phyloP scores from a whole-genome alignment of 208 protist genomes.

The Trypanosoma boissoni region DNA sequence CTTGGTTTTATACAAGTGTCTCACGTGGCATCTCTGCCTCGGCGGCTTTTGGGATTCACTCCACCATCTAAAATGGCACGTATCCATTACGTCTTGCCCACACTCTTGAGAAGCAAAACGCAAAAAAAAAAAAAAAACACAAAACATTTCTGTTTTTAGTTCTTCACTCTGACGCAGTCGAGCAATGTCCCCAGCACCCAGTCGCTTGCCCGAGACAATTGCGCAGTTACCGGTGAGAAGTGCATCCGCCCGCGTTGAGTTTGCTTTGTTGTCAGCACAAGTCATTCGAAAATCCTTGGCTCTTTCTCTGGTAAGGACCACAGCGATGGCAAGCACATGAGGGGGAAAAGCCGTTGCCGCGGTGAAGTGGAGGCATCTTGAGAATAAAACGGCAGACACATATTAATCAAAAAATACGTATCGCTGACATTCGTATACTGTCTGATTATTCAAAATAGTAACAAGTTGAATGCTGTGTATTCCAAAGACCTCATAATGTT shows the following conservation, averaged over 20 bases:
- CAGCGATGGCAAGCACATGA: slow-evolving; percentile 86
- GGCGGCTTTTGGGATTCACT: slow-evolving; percentile 81
- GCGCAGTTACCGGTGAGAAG: slow-evolving; percentile 47
- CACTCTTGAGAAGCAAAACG: slow-evolving; percentile 69
- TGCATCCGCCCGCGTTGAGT: slow-evolving; percentile 59
- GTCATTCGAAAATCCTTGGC: slow-evolving; percentile 88
- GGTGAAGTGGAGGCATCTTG: slow-evolving; percentile 82
- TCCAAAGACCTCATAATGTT: slow-evolving; percentile 94
- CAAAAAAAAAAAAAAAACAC: too few relatives aligned
- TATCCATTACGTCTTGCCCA: slow-evolving; percentile 90
- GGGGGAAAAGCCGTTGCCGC: slow-evolving; percentile 89
- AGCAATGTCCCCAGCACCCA: slow-evolving; percentile 82
- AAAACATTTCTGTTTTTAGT: slow-evolving; percentile 87
- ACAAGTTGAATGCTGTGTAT: slow-evolving; percentile 91
- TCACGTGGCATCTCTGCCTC: slow-evolving; percentile 68
- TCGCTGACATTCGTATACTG: slow-evolving; percentile 94
- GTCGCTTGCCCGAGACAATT: slow-evolving; percentile 47
- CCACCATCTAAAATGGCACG: slow-evolving; percentile 92
- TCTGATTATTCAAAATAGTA: slow-evolving; percentile 91
- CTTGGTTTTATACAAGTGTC: slow-evolving; percentile 39
- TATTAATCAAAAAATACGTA: slow-evolving; percentile 94
- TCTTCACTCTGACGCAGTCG: slow-evolving; percentile 74
- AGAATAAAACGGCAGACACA: slow-evolving; percentile 92
- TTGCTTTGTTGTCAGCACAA: slow-evolving; percentile 71
- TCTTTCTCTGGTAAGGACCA: slow-evolving; percentile 89